Evolutionary conservation across 768 basidiomycete species (phyloP).

Genomic region (Lentinula guzmanii): DNA sequence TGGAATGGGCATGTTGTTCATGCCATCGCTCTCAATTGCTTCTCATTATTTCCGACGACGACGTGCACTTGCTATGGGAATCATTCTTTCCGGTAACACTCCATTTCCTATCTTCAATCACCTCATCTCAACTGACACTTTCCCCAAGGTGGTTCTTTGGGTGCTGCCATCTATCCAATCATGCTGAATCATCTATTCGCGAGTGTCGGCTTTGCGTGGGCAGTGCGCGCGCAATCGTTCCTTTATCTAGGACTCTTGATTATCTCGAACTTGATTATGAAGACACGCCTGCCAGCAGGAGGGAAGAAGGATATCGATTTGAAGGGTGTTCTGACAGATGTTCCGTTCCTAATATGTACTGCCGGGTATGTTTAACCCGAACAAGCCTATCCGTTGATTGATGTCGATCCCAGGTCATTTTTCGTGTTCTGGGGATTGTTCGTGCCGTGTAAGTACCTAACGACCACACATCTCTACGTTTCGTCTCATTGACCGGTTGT

Average conservation of each 20-base stretch:
- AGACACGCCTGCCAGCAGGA: not conserved
- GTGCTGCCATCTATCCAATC: conserved; percentile 21
- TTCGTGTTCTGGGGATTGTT: conserved; percentile 7
- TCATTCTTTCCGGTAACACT: conserved; percentile 27
- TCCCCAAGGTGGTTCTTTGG: conserved; percentile 9
- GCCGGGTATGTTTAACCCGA: not conserved
- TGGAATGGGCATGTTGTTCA: conserved; percentile 26
- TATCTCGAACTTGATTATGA: conserved; percentile 5
- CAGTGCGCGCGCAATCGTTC: conserved; percentile 3
- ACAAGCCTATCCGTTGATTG: not conserved
- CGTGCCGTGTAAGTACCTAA: conserved; percentile 1
- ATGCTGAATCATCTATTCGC: conserved; percentile 15
- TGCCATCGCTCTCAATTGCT: conserved; percentile 32
- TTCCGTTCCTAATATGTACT: not conserved
- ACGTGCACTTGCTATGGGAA: conserved; percentile 34
- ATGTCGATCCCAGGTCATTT: not conserved
- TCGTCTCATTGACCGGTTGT: not conserved
- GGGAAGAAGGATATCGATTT: not conserved
- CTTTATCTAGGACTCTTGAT: not conserved
- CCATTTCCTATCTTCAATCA: not conserved
- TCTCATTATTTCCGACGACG: conserved; percentile 35
- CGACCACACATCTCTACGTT: not conserved
- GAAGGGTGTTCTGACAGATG: conserved; percentile 2
- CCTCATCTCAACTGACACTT: not conserved
- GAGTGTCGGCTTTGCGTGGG: conserved; percentile 4